These are phyloP conservation scores for Saraca asoca DNA, from an alignment of 331 rosid genomes.

Conservation along the genomic window DNA sequence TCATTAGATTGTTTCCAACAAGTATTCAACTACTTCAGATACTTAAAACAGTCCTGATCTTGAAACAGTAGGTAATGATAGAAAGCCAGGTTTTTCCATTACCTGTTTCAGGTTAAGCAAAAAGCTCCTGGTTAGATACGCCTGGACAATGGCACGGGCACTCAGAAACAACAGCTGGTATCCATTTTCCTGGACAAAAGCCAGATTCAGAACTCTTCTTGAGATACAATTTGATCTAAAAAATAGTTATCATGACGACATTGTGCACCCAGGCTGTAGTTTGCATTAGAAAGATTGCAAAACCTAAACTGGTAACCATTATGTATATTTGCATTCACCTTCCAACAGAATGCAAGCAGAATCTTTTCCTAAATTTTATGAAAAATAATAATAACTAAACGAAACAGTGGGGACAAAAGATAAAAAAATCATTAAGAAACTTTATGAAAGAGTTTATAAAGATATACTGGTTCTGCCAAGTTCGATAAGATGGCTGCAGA, in stretches of 20 bases:
- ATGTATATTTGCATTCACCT: conserved; percentile 16
- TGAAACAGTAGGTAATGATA: conserved; percentile 21
- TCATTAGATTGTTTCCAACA: neutral
- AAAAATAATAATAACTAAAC: neutral
- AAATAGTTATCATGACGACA: conserved; percentile 8
- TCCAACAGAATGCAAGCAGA: conserved; percentile 25
- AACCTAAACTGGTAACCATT: conserved; percentile 6
- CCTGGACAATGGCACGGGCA: conserved; percentile 97
- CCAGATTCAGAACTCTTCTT: conserved; percentile 28
- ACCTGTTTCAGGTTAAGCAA: conserved; percentile 88
- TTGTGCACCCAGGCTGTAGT: conserved; percentile 22
- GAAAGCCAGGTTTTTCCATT: conserved; percentile 25
- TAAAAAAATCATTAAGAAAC: neutral
- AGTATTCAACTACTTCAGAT: conserved; percentile 4
- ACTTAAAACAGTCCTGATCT: conserved; percentile 15
- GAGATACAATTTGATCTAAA: conserved; percentile 24
- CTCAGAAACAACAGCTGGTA: conserved; percentile 93
- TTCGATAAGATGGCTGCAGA: neutral
- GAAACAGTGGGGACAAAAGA: neutral
- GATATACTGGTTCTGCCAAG: neutral
- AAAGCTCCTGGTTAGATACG: conserved; percentile 87
- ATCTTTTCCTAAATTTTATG: conserved; percentile 9
- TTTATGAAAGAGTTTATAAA: neutral
- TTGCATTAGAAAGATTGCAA: conserved; percentile 26
- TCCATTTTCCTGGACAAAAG: conserved; percentile 81